Conservation (phyloP, 331 rosid genomes). For the Phaseolus coccineus region DNA sequence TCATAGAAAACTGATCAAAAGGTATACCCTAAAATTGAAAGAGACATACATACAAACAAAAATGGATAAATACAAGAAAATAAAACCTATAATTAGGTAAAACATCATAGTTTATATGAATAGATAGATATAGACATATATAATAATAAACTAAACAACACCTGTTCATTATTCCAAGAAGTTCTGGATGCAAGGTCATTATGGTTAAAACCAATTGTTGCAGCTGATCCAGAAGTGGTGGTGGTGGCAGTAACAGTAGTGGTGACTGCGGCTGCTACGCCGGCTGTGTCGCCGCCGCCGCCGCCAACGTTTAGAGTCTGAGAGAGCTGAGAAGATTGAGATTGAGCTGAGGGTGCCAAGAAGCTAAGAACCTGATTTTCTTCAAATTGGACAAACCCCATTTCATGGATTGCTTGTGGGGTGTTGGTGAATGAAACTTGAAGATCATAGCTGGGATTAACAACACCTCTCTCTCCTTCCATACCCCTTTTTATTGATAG, state of each 20-base stretch:
- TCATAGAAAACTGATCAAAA: not conserved
- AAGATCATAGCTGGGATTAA: conserved; percentile 60
- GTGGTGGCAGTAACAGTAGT: not conserved
- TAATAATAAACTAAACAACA: not conserved
- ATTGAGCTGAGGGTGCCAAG: conserved; percentile 61
- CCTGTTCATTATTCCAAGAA: conserved; percentile 76
- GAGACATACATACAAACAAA: conserved; percentile 13
- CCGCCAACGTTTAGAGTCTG: conserved; percentile 41
- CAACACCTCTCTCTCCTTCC: conserved; percentile 67
- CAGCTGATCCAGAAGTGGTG: not conserved
- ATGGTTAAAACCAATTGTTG: conserved; percentile 57
- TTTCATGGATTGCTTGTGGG: conserved; percentile 62
- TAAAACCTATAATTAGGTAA: not conserved
- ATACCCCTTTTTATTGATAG: conserved; percentile 11
- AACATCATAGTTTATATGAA: not conserved
- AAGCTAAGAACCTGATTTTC: conserved; percentile 80
- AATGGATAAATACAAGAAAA: not conserved
- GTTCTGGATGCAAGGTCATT: conserved; percentile 61
- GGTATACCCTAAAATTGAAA: conserved; percentile 48
- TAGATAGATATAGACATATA: not conserved
- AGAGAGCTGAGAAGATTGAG: conserved; percentile 54
- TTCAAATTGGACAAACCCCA: conserved; percentile 81
- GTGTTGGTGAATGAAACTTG: conserved; percentile 67
- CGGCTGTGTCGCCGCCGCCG: not conserved
- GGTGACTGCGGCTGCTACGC: not conserved